phyloP scores from a whole-genome alignment of 2,329 filamentous ascomycete species.

The Fusarium palustre region DNA sequence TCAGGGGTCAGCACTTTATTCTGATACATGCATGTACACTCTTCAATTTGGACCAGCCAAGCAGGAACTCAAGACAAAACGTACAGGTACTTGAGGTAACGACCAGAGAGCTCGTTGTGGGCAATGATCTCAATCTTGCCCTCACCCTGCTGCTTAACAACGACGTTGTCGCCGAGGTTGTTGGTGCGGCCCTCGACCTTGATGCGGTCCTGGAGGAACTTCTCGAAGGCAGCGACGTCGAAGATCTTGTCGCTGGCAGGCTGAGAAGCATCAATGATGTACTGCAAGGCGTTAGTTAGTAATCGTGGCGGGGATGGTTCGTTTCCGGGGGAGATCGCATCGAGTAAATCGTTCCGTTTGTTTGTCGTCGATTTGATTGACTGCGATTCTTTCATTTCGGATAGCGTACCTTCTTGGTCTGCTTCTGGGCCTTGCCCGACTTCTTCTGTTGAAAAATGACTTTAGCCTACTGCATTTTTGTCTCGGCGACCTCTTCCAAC shows the following conservation, averaged over 20 bases:
- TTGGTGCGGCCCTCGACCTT: constrained; percentile 99
- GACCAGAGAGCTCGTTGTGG: constrained; percentile 97
- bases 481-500: constrained; percentile 35
- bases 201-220: constrained; percentile 99
- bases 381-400: background rate
- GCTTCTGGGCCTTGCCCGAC: constrained; percentile 78
- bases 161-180: constrained; percentile 94
- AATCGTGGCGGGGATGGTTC: constrained; percentile 1
- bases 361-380: constrained; percentile 1
- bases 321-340: background rate
- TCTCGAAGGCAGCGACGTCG: constrained; percentile 98
- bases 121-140: constrained; percentile 98
- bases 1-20: constrained; percentile 5
- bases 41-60: background rate
- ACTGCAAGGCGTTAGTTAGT: constrained; percentile 64
- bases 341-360: background rate
- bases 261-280: constrained; percentile 99
- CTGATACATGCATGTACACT: too few species aligned
- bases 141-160: constrained; percentile 90
- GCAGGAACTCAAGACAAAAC: constrained; percentile 52
- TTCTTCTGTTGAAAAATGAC: constrained; percentile 72
- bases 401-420: constrained; percentile 81
- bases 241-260: constrained; percentile 99
- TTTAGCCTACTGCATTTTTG: constrained; percentile 94
- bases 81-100: constrained; percentile 99